A percentile compares a stretch with the other conserved stretches of the same genome.
phyloP scores from a whole-genome alignment of 768 basidiomycete species.

The Lentinula sp. region DNA sequence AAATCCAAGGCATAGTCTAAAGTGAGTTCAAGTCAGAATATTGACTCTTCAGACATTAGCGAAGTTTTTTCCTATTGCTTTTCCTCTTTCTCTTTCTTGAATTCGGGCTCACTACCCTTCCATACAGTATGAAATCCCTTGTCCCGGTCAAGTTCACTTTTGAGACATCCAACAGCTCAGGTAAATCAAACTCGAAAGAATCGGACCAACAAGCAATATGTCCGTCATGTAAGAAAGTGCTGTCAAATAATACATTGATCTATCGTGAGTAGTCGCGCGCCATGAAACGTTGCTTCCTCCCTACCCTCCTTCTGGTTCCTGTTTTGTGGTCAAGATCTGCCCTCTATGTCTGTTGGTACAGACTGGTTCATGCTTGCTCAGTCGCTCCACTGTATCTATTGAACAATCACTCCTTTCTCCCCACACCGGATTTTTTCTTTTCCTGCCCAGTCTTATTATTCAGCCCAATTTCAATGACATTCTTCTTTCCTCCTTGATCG shows the following conservation, averaged over 20 bases:
- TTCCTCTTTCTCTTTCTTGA: constrained; percentile 5
- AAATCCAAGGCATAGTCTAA: constrained; percentile 68
- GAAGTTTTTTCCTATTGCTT: too few species aligned
- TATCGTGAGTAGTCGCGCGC: constrained; percentile 43
- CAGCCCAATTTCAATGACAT: too few species aligned
- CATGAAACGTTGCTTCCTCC: not conserved
- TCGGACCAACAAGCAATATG: constrained; percentile 65
- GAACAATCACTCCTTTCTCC: too few species aligned
- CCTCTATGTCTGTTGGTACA: too few species aligned
- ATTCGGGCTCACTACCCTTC: not conserved
- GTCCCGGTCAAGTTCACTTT: constrained; percentile 77
- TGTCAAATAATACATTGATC: constrained; percentile 73
- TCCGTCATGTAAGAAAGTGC: constrained; percentile 78
- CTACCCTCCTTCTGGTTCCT: too few species aligned
- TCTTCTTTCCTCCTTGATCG: too few species aligned
- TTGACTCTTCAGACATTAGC: too few species aligned
- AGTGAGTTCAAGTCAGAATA: constrained; percentile 38
- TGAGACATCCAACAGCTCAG: constrained; percentile 20
- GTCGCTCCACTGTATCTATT: too few species aligned
- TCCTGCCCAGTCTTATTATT: too few species aligned
- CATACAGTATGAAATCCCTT: constrained; percentile 69
- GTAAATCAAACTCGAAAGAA: constrained; percentile 30
- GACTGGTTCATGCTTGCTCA: too few species aligned
- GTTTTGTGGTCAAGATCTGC: too few species aligned
- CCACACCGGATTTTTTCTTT: too few species aligned